phyloP scores from a whole-genome alignment of 768 basidiomycete species.

The Lyophyllum atratum region DNA sequence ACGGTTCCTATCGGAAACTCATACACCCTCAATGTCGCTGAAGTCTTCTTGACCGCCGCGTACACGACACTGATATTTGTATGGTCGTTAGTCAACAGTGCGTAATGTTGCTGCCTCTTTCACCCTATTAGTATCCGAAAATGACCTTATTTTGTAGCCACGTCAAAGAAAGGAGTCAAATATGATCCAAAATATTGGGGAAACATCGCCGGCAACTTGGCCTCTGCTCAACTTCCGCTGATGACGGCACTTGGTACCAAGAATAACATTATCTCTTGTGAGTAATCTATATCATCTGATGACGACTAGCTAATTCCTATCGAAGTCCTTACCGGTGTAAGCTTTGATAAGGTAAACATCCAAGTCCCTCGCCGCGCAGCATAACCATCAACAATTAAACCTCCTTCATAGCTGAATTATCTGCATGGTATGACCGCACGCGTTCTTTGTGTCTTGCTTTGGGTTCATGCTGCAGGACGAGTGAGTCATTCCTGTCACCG shows the following conservation, averaged over 20 bases:
- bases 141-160: constrained; percentile 23
- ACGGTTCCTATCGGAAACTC: constrained; percentile 28
- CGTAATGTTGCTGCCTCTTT: background rate
- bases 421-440: constrained; percentile 53
- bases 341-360: constrained; percentile 39
- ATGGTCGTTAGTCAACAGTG: constrained; percentile 42
- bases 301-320: background rate
- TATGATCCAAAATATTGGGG: constrained; percentile 40
- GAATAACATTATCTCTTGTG: constrained; percentile 52
- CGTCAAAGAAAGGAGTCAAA: constrained; percentile 29
- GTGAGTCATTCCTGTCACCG: constrained; percentile 27
- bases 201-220: constrained; percentile 45
- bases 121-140: background rate
- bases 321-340: constrained; percentile 53
- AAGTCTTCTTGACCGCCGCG: constrained; percentile 33
- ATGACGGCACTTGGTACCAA: constrained; percentile 55
- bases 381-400: background rate
- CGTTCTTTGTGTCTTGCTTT: constrained; percentile 44
- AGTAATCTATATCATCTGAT: constrained; percentile 2
- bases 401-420: constrained; percentile 36
- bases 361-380: background rate
- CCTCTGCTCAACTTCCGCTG: constrained; percentile 52
- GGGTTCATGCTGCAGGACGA: constrained; percentile 49
- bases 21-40: constrained; percentile 35
- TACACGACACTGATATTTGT: constrained; percentile 33